Evolutionary conservation across 2,329 filamentous ascomycete species (phyloP).

Genomic region (Xylaria multiplex): DNA sequence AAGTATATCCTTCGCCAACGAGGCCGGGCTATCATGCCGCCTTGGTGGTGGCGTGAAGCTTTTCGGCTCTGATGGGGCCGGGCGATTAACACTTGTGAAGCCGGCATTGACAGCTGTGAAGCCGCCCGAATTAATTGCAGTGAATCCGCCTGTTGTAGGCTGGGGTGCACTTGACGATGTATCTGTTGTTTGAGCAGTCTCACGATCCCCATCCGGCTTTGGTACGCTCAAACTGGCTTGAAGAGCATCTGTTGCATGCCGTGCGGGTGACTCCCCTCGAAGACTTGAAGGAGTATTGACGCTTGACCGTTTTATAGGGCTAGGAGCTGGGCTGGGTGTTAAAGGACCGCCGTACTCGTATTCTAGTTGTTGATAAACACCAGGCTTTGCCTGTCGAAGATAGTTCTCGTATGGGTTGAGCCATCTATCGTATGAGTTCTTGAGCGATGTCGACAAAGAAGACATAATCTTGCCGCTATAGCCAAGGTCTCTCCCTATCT

Average conservation of each 20-base stretch:
- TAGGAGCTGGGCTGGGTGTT: constrained; percentile 77
- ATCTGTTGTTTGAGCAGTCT: constrained; percentile 59
- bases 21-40: constrained; percentile 69
- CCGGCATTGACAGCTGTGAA: constrained; percentile 79
- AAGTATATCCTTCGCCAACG: constrained; percentile 71
- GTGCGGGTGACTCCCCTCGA: constrained; percentile 73
- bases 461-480: constrained; percentile 99
- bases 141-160: constrained; percentile 66
- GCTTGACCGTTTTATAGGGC: constrained; percentile 73
- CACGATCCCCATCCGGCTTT: constrained; percentile 59
- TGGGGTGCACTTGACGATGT: constrained; percentile 52
- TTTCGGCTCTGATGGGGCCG: constrained; percentile 60
- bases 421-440: constrained; percentile 98
- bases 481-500: constrained; percentile 94
- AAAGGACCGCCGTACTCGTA: constrained; percentile 91
- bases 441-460: constrained; percentile 94
- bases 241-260: constrained; percentile 63
- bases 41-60: constrained; percentile 69
- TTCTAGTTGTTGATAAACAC: constrained; percentile 95
- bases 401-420: constrained; percentile 97
- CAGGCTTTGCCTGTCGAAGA: constrained; percentile 86
- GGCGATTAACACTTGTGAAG: constrained; percentile 74
- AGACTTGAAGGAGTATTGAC: constrained; percentile 68
- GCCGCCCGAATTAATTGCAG: constrained; percentile 67
- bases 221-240: constrained; percentile 60